Conservation (phyloP, 768 basidiomycete species). For the Pleurotus giganteus region DNA sequence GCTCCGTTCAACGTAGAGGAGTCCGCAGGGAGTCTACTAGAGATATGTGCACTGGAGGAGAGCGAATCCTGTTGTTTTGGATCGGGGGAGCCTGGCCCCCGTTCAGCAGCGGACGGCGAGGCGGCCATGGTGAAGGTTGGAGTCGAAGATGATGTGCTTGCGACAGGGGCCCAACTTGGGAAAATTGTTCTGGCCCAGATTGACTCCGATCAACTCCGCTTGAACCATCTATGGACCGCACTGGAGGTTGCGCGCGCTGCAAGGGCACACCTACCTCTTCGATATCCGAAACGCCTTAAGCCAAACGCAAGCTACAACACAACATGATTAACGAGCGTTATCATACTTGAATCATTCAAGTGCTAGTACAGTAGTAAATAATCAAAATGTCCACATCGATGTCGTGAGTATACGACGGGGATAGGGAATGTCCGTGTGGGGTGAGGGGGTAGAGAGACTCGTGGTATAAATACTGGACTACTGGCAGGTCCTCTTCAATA, state of each 20-base stretch:
- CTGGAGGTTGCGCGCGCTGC: too few relatives aligned
- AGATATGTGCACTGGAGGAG: neutral
- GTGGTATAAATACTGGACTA: too few relatives aligned
- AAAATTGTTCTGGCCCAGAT: neutral
- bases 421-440: too few relatives aligned
- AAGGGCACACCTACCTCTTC: too few relatives aligned
- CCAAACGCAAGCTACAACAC: too few relatives aligned
- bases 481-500: too few relatives aligned
- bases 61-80: conserved; percentile 9
- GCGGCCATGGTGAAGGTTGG: conserved; percentile 6
- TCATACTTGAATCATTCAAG: neutral
- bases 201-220: neutral
- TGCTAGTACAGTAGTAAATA: neutral
- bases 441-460: too few relatives aligned
- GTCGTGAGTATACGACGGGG: too few relatives aligned
- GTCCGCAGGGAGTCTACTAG: conserved; percentile 31
- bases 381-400: neutral
- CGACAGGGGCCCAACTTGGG: neutral
- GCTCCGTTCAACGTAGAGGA: conserved; percentile 42
- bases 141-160: neutral
- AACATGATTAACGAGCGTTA: neutral
- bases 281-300: too few relatives aligned
- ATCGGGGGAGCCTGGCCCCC: conserved; percentile 7
- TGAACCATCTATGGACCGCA: too few relatives aligned
- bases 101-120: conserved; percentile 10